Evolutionary conservation across 2,329 filamentous ascomycete genomes (phyloP).

Genomic region (Alternaria triticina): DNA sequence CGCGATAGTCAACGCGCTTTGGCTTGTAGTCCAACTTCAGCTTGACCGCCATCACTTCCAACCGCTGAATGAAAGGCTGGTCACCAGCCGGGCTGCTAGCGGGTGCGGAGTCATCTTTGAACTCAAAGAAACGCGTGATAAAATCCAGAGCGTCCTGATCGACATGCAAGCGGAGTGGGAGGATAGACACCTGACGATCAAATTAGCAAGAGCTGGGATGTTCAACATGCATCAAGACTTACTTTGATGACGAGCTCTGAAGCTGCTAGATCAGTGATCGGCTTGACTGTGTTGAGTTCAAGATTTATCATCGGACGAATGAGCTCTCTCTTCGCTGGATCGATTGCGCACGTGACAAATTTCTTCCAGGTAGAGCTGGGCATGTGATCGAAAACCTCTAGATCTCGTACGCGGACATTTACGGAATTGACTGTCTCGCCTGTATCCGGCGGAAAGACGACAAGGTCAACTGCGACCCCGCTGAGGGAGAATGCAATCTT

Average conservation of each 20-base stretch:
- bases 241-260: conserved; percentile 86
- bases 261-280: conserved; percentile 80
- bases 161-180: conserved; percentile 89
- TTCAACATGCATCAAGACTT: conserved; percentile 46
- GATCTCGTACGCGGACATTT: conserved; percentile 78
- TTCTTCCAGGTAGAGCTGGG: conserved; percentile 98
- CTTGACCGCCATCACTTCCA: conserved; percentile 82
- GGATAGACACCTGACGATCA: conserved; percentile 62
- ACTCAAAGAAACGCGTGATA: conserved; percentile 96
- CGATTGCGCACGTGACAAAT: conserved; percentile 91
- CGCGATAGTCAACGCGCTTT: conserved; percentile 95
- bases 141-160: conserved; percentile 98
- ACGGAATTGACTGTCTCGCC: conserved; percentile 88
- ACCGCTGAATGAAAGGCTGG: conserved; percentile 84
- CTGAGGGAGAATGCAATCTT: conserved; percentile 95
- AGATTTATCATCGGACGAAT: conserved; percentile 89
- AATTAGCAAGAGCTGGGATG: conserved; percentile 5
- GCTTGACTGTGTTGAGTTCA: conserved; percentile 86
- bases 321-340: conserved; percentile 84
- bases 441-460: conserved; percentile 76
- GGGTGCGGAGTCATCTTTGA: conserved; percentile 77
- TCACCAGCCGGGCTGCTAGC: conserved; percentile 65
- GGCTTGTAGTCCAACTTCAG: conserved; percentile 96
- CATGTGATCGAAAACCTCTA: conserved; percentile 93
- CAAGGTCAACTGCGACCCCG: conserved; percentile 81